These are phyloP conservation scores for Lachnellula subtilissima DNA, from an alignment of 2,329 filamentous ascomycete genomes.

Conservation along the genomic window DNA sequence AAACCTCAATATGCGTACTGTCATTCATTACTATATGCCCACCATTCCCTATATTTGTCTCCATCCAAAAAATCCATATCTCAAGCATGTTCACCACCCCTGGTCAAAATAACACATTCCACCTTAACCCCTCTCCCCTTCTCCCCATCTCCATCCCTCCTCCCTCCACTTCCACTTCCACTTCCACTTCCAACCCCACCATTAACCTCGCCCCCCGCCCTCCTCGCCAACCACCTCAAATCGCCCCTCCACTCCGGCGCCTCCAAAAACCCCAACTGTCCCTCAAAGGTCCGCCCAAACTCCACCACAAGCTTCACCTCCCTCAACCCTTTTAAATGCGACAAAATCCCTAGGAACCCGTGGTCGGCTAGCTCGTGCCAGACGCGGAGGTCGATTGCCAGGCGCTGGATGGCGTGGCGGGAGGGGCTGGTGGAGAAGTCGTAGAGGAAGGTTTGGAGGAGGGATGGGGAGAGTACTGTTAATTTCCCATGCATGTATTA, in stretches of 20 bases:
- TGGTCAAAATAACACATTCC: constrained; percentile 25
- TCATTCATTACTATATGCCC: too few relatives aligned
- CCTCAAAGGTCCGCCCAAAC: constrained; percentile 22
- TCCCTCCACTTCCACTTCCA: constrained; percentile 5
- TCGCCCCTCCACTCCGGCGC: constrained; percentile 23
- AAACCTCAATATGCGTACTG: too few relatives aligned
- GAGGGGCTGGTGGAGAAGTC: constrained; percentile 19
- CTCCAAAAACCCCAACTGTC: constrained; percentile 16
- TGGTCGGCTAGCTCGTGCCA: constrained; percentile 22
- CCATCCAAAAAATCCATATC: too few relatives aligned
- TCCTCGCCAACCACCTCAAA: constrained; percentile 21
- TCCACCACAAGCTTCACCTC: constrained; percentile 25
- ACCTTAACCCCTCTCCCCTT: constrained; percentile 12
- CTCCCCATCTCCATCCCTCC: neutral
- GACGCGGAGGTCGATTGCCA: constrained; percentile 23
- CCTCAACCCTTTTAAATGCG: constrained; percentile 16
- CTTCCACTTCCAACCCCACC: constrained; percentile 9
- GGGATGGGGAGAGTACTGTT: constrained; percentile 21
- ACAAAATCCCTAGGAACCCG: constrained; percentile 20
- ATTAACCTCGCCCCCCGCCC: constrained; percentile 13
- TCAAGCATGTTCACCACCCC: constrained; percentile 22
- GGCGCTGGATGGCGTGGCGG: constrained; percentile 14
- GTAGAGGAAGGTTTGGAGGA: constrained; percentile 19
- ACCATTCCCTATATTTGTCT: too few relatives aligned
- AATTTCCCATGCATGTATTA: too few relatives aligned